Evolutionary conservation across 495 filamentous ascomycete genomes (phyloP).

Genomic region (Haplographium delicatum): DNA sequence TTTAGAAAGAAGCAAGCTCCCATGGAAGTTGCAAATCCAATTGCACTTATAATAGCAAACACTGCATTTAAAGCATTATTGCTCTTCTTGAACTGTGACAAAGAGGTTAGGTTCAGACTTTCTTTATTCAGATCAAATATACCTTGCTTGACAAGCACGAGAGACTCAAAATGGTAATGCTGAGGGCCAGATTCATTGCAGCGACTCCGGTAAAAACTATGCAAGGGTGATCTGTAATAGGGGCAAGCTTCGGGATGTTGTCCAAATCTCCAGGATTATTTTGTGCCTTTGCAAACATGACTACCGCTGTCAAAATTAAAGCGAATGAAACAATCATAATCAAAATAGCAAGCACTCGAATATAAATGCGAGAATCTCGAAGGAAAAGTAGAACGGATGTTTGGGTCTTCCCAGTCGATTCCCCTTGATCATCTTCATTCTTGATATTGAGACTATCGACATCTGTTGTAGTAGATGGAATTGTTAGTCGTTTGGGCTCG

Average conservation of each 20-base stretch:
- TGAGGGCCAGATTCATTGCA: conserved; percentile 10
- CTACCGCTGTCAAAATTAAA: conserved; percentile 14
- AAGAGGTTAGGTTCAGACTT: background rate
- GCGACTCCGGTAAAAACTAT: conserved; percentile 16
- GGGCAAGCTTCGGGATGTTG: conserved; percentile 3
- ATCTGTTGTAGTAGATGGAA: background rate
- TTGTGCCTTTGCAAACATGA: conserved; percentile 12
- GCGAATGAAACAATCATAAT: conserved; percentile 13
- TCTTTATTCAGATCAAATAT: background rate
- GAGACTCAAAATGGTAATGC: conserved; percentile 10
- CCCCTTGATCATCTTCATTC: background rate
- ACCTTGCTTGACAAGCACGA: conserved; percentile 14
- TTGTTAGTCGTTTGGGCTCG: background rate
- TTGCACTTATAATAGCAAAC: conserved; percentile 12
- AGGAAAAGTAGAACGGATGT: conserved; percentile 13
- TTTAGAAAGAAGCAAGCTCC: conserved; percentile 16
- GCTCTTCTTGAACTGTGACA: conserved; percentile 13
- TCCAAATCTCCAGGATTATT: conserved; percentile 5
- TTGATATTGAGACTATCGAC: background rate
- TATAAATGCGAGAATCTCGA: conserved; percentile 2
- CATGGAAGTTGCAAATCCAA: conserved; percentile 16
- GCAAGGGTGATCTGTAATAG: conserved; percentile 18
- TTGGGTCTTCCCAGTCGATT: background rate
- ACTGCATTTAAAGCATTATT: conserved; percentile 15
- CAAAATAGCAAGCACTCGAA: conserved; percentile 11